These are phyloP conservation scores for Geosmithia flava DNA, from an alignment of 2,329 filamentous ascomycete genomes.

Conservation along the genomic window DNA sequence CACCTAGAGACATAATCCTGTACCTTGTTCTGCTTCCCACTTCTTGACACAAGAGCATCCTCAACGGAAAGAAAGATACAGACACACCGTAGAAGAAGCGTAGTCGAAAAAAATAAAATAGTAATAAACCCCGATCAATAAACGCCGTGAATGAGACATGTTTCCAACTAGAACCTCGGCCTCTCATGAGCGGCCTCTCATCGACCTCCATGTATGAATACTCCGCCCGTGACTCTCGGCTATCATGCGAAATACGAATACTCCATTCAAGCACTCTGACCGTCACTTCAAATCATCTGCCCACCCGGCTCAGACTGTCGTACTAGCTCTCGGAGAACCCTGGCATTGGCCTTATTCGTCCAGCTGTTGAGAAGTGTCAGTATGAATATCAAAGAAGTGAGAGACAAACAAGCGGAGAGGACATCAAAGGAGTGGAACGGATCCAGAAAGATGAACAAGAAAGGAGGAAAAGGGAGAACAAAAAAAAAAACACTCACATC, in stretches of 20 bases:
- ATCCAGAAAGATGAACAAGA: neutral
- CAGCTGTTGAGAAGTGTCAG: neutral
- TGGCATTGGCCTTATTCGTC: neutral
- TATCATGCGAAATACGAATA: too few species aligned
- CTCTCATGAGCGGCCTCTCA: too few species aligned
- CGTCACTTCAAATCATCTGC: too few species aligned
- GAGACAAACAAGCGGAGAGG: neutral
- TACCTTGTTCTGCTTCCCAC: too few species aligned
- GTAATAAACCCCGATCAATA: neutral
- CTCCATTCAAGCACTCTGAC: too few species aligned
- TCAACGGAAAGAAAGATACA: neutral
- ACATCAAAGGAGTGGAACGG: neutral
- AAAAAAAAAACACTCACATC: slow-evolving; percentile 49
- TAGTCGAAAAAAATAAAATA: neutral
- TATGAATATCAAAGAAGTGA: neutral
- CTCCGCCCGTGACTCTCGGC: too few species aligned
- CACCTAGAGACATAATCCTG: too few species aligned
- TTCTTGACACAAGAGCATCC: too few species aligned
- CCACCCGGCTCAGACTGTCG: neutral
- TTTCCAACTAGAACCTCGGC: neutral
- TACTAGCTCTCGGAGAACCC: neutral
- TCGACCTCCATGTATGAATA: too few species aligned
- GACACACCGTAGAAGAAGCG: neutral
- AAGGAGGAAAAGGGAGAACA: neutral
- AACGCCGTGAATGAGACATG: neutral